Percentiles rank a stretch among this genome's conserved stretches.
These are phyloP conservation scores for Lasiodiplodia theobromae DNA, from an alignment of 2,329 filamentous ascomycete genomes.

Conservation along the genomic window DNA sequence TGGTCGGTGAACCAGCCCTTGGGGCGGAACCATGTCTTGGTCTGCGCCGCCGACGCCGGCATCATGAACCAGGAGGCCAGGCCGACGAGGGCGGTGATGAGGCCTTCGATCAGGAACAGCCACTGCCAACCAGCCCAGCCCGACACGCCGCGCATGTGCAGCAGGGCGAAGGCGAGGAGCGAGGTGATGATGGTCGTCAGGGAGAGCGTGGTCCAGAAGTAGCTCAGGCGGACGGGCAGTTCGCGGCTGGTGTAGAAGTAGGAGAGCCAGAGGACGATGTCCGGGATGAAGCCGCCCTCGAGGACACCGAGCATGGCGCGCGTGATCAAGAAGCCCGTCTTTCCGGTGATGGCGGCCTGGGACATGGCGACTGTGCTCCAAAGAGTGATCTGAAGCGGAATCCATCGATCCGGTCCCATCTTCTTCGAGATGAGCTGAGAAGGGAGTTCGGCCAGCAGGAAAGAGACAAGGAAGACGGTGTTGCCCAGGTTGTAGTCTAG, in stretches of 20 bases:
- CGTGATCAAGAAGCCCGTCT: constrained; percentile 47
- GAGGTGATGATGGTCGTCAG: constrained; percentile 47
- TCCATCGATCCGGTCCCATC: constrained; percentile 56
- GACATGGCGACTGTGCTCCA: constrained; percentile 44
- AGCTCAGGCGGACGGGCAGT: constrained; percentile 50
- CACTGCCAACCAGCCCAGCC: constrained; percentile 56
- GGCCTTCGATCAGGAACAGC: constrained; percentile 64
- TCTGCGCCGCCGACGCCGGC: constrained; percentile 57
- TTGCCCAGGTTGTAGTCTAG: constrained; percentile 31
- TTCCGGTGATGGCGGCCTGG: constrained; percentile 45
- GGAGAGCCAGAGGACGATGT: constrained; percentile 50
- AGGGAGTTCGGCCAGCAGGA: constrained; percentile 58
- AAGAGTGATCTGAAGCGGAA: constrained; percentile 39
- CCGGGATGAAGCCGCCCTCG: constrained; percentile 45
- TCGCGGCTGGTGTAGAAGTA: constrained; percentile 53
- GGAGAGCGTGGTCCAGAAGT: constrained; percentile 53
- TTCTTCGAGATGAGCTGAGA: constrained; percentile 61
- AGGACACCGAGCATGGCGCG: constrained; percentile 51
- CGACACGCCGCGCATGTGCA: constrained; percentile 51
- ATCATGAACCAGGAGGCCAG: constrained; percentile 63
- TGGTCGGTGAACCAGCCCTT: constrained; percentile 69
- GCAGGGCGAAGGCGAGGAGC: constrained; percentile 49
- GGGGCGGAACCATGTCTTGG: constrained; percentile 64
- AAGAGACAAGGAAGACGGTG: constrained; percentile 46
- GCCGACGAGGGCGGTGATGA: constrained; percentile 62